phyloP scores from a whole-genome alignment of 2,329 filamentous ascomycete genomes.

The Fusarium stilboides region DNA sequence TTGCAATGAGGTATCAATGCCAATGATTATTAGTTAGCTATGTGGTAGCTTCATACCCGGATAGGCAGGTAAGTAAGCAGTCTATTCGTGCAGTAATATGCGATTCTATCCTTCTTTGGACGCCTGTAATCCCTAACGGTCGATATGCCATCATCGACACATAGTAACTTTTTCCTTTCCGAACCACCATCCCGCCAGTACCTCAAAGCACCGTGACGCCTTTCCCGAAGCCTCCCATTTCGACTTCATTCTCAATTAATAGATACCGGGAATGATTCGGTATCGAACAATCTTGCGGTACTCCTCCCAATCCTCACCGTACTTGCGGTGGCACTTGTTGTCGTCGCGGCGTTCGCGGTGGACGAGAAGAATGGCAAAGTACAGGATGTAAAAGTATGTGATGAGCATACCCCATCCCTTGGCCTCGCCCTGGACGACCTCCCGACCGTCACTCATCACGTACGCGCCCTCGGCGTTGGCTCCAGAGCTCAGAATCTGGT shows the following conservation, averaged over 20 bases:
- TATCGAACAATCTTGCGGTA: constrained; percentile 88
- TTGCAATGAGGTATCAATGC: constrained; percentile 21
- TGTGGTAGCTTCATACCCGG: constrained; percentile 30
- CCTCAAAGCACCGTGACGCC: neutral
- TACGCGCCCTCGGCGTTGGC: constrained; percentile 67
- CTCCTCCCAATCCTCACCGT: constrained; percentile 91
- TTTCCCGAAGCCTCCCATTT: constrained; percentile 1
- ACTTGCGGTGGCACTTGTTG: constrained; percentile 91
- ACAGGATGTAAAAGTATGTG: constrained; percentile 95
- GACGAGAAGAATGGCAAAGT: constrained; percentile 88
- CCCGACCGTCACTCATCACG: constrained; percentile 71
- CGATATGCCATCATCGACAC: constrained; percentile 21
- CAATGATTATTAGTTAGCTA: constrained; percentile 16
- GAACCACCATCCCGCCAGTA: constrained; percentile 5
- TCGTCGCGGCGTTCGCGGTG: constrained; percentile 92
- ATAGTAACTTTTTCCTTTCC: constrained; percentile 15
- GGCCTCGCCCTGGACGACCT: constrained; percentile 79
- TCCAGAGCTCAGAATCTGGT: constrained; percentile 75
- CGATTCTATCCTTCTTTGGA: constrained; percentile 1
- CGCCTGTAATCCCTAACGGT: constrained; percentile 7
- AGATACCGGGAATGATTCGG: constrained; percentile 87
- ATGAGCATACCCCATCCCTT: constrained; percentile 88
- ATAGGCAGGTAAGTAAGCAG: constrained; percentile 32
- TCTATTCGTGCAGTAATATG: constrained; percentile 2
- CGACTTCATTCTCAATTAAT: constrained; percentile 64